Evolutionary conservation across 1,284 basidiomycete species (phyloP).

Genomic region (Malassezia pachydermatis): DNA sequence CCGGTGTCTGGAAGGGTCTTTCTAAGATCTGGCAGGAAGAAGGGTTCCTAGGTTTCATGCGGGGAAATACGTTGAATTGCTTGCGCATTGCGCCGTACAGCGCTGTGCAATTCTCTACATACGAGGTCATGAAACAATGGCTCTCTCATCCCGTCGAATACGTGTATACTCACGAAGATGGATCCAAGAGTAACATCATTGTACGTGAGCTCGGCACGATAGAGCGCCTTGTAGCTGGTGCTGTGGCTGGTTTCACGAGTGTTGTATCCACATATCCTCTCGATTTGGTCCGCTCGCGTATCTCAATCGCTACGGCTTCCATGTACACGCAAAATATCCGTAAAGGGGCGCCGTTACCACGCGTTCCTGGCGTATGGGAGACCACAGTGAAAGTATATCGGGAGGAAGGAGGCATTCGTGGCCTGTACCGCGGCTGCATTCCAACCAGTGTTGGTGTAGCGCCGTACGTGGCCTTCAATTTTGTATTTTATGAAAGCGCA

Average conservation of each 20-base stretch:
- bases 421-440: slow-evolving; percentile 74
- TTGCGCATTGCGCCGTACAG: slow-evolving; percentile 67
- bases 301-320: slow-evolving; percentile 63
- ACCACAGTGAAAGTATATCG: slow-evolving; percentile 81
- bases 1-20: slow-evolving; percentile 38
- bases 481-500: slow-evolving; percentile 44
- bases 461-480: slow-evolving; percentile 61
- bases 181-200: neutral
- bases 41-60: slow-evolving; percentile 81
- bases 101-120: slow-evolving; percentile 82
- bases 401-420: slow-evolving; percentile 78
- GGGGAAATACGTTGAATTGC: slow-evolving; percentile 76
- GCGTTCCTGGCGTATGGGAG: slow-evolving; percentile 63
- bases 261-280: slow-evolving; percentile 86
- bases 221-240: slow-evolving; percentile 66
- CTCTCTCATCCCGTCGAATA: neutral
- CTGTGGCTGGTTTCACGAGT: slow-evolving; percentile 77
- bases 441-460: slow-evolving; percentile 84
- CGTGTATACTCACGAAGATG: neutral
- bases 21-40: slow-evolving; percentile 75
- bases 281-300: slow-evolving; percentile 79
- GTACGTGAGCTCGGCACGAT: slow-evolving; percentile 5
- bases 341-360: slow-evolving; percentile 25
- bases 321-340: slow-evolving; percentile 18
- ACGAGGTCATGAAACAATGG: slow-evolving; percentile 63